Evolutionary conservation across 768 basidiomycete genomes (phyloP).

Genomic region (Xerocomus spinulosus): DNA sequence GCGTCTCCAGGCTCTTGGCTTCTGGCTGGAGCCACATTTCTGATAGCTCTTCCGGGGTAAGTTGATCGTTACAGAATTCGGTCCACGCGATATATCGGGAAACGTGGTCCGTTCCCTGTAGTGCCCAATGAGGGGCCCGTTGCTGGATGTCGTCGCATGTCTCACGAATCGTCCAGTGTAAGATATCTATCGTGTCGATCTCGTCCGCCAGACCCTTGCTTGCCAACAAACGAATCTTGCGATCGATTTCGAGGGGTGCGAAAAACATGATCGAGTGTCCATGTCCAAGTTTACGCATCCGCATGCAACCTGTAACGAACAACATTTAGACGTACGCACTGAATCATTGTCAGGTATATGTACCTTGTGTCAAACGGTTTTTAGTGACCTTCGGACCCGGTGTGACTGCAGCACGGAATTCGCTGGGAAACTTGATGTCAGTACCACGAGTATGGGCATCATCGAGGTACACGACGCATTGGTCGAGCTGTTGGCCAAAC

Average conservation of each 20-base stretch:
- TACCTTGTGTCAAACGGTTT: slow-evolving; percentile 31
- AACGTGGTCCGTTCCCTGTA: slow-evolving; percentile 25
- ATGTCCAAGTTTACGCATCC: slow-evolving; percentile 43
- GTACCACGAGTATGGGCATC: slow-evolving; percentile 35
- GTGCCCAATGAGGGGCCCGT: slow-evolving; percentile 37
- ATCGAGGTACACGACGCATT: slow-evolving; percentile 31
- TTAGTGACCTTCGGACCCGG: slow-evolving; percentile 32
- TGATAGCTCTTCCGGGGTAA: background rate
- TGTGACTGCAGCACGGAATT: slow-evolving; percentile 30
- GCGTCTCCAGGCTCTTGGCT: background rate
- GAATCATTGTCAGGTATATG: background rate
- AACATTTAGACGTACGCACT: too few relatives aligned
- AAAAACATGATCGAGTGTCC: slow-evolving; percentile 44
- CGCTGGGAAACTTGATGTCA: slow-evolving; percentile 29
- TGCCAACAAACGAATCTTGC: slow-evolving; percentile 26
- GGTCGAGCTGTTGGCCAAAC: slow-evolving; percentile 20
- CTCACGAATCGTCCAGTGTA: slow-evolving; percentile 40
- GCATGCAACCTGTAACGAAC: slow-evolving; percentile 40
- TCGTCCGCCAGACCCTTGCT: background rate
- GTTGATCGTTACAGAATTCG: background rate
- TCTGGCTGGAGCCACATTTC: background rate
- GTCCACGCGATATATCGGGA: background rate
- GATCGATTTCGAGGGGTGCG: slow-evolving; percentile 38
- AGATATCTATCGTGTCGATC: slow-evolving; percentile 27
- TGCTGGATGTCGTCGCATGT: slow-evolving; percentile 37